Conservation (phyloP, 148 eudicot genomes). For the Euryodendron excelsum region DNA sequence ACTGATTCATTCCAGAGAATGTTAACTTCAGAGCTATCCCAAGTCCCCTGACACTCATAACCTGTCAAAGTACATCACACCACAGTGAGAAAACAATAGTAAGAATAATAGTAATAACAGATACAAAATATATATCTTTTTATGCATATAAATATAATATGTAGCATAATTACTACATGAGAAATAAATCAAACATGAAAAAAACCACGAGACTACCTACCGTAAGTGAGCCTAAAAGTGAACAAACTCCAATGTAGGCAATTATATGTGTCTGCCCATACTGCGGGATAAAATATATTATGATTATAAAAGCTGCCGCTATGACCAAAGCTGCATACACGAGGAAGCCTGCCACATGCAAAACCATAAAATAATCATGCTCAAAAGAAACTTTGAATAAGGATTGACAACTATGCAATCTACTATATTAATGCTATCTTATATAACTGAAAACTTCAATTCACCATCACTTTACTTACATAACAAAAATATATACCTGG, state of each 20-base stretch:
- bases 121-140: too few relatives aligned
- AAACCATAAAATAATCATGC: not conserved
- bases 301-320: conserved; percentile 41
- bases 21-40: conserved; percentile 79
- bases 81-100: not conserved
- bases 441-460: not conserved
- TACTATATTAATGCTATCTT: not conserved
- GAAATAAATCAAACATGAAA: not conserved
- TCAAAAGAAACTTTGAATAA: not conserved
- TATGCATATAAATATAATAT: too few relatives aligned
- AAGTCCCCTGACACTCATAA: conserved; percentile 78
- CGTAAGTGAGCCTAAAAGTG: conserved; percentile 70
- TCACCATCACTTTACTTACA: not conserved
- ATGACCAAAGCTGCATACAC: conserved; percentile 56
- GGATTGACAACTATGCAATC: too few relatives aligned
- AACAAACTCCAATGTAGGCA: conserved; percentile 73
- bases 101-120: not conserved
- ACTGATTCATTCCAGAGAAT: conserved; percentile 67
- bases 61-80: conserved; percentile 35
- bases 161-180: not conserved
- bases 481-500: conserved; percentile 50
- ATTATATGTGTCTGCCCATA: conserved; percentile 74
- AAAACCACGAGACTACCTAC: conserved; percentile 29
- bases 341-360: conserved; percentile 52
- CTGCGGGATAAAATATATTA: conserved; percentile 46